Percentiles rank a stretch among this genome's conserved stretches.
phyloP scores from a whole-genome alignment of 495 filamentous ascomycete genomes.

The Xylaria nigripes region DNA sequence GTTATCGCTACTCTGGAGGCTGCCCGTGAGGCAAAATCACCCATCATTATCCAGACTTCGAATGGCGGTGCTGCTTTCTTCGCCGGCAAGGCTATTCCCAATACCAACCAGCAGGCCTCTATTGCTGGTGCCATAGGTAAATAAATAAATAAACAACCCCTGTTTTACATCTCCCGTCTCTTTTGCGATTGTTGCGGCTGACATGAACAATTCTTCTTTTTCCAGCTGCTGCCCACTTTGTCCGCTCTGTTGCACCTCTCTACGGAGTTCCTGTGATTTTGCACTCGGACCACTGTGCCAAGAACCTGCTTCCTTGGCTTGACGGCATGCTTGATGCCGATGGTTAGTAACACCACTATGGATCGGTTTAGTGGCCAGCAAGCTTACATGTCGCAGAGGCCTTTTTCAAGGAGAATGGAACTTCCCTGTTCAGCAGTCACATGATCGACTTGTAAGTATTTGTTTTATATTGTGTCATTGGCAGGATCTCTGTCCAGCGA shows the following conservation, averaged over 20 bases:
- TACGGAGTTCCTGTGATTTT: constrained; percentile 90
- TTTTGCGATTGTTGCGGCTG: not conserved
- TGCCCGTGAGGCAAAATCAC: constrained; percentile 77
- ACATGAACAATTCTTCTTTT: not conserved
- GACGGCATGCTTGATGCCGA: constrained; percentile 62
- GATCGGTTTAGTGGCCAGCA: not conserved
- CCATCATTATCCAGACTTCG: constrained; percentile 84
- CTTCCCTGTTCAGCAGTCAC: constrained; percentile 89
- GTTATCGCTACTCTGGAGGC: constrained; percentile 86
- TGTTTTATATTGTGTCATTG: not conserved
- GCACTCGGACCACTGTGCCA: constrained; percentile 86
- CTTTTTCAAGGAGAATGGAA: constrained; percentile 85
- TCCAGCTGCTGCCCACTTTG: constrained; percentile 74
- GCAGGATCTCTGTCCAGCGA: not conserved
- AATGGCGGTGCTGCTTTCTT: constrained; percentile 95
- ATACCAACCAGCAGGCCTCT: constrained; percentile 77
- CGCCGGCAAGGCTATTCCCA: constrained; percentile 85
- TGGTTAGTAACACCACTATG: not conserved
- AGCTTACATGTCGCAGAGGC: constrained; percentile 60
- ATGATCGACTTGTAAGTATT: constrained; percentile 77
- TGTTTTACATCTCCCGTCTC: not conserved
- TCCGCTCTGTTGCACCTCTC: constrained; percentile 74
- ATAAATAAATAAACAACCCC: not conserved
- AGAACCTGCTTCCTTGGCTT: constrained; percentile 91
- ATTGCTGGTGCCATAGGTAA: constrained; percentile 68